A percentile compares a stretch with the other conserved stretches of the same genome.
These are phyloP conservation scores for Carex parvula DNA, from an alignment of 176 grass and related monocot species.

Conservation along the genomic window DNA sequence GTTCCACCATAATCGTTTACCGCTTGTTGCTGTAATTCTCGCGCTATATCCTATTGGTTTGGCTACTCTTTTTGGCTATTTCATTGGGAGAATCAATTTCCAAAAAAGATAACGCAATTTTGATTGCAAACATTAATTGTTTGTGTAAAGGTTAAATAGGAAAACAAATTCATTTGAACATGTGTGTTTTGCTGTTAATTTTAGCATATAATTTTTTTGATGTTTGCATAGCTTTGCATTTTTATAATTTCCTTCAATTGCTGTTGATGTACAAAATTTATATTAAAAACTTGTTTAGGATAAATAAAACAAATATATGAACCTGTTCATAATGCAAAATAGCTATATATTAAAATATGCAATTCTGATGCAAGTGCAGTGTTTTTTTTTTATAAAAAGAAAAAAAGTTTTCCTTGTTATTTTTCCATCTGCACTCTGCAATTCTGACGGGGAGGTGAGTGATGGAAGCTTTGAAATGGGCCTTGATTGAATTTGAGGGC, in stretches of 20 bases:
- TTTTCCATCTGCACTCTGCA: too few relatives aligned
- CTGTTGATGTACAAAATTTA: neutral
- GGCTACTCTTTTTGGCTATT: slow-evolving; percentile 50
- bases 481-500: too few relatives aligned
- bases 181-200: neutral
- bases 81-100: slow-evolving; percentile 66
- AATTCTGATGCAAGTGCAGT: too few relatives aligned
- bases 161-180: neutral
- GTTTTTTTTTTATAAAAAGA: too few relatives aligned
- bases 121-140: neutral
- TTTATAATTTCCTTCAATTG: neutral
- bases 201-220: neutral
- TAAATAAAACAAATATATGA: too few relatives aligned
- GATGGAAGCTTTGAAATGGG: too few relatives aligned
- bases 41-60: slow-evolving; percentile 42
- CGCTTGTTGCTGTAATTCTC: slow-evolving; percentile 41
- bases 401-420: too few relatives aligned
- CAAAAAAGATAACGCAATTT: slow-evolving; percentile 39
- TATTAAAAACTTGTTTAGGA: too few relatives aligned
- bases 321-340: too few relatives aligned
- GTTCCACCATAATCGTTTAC: slow-evolving; percentile 39
- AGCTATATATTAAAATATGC: too few relatives aligned
- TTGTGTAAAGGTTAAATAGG: neutral
- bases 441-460: too few relatives aligned
- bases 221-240: neutral